Evolutionary conservation across 2,329 filamentous ascomycete species (phyloP).

Genomic region (Ambrosiella xylebori): DNA sequence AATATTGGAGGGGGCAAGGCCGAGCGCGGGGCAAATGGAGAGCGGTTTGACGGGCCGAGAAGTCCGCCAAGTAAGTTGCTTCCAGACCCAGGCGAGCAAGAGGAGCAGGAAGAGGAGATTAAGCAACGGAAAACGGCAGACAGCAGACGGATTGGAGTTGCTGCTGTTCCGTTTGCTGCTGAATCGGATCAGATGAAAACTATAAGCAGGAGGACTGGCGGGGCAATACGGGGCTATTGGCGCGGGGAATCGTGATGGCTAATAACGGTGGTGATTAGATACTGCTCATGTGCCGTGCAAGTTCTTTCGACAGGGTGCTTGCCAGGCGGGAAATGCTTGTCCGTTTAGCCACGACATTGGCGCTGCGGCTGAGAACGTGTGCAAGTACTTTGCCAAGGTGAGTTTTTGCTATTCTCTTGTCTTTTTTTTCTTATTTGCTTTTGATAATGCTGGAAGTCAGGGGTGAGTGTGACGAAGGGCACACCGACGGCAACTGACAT

Average conservation of each 20-base stretch:
- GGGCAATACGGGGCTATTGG: no score
- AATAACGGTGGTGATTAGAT: slow-evolving; percentile 33
- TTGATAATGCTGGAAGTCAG: no score
- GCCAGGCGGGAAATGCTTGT: slow-evolving; percentile 88
- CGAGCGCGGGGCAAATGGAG: slow-evolving; percentile 8
- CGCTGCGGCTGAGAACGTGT: slow-evolving; percentile 68
- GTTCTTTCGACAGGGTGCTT: slow-evolving; percentile 93
- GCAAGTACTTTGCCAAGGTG: slow-evolving; percentile 98
- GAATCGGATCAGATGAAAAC: no score
- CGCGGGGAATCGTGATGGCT: no score
- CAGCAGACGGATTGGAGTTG: no score
- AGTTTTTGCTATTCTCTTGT: neutral
- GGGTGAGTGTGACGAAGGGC: no score
- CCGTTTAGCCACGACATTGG: slow-evolving; percentile 92
- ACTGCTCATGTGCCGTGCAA: slow-evolving; percentile 97
- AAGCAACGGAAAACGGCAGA: neutral
- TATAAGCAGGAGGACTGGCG: no score
- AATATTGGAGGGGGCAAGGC: slow-evolving; percentile 9
- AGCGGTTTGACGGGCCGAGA: slow-evolving; percentile 40
- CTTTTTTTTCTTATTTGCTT: no score
- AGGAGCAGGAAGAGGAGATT: neutral
- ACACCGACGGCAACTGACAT: no score
- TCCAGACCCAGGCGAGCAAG: neutral
- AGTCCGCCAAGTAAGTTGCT: slow-evolving; percentile 42
- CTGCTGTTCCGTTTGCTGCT: no score